These are phyloP conservation scores for Perkinsus marinus DNA, from an alignment of 169 alveolate species.

Conservation along the genomic window DNA sequence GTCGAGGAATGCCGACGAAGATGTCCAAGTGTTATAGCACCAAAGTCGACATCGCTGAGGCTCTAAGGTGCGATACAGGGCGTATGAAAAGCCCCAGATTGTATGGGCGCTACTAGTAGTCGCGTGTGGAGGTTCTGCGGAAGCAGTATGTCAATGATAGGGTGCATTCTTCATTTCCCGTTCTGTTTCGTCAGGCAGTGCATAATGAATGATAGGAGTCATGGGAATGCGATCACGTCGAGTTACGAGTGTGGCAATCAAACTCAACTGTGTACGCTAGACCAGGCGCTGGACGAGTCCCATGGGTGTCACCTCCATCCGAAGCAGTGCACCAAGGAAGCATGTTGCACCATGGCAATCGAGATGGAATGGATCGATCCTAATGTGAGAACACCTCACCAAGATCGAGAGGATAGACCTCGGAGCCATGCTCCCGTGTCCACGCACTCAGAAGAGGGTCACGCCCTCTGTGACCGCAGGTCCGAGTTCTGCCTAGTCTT, in stretches of 20 bases:
- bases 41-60: conserved; percentile 1
- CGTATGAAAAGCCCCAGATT: too few relatives aligned
- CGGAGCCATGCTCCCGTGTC: too few relatives aligned
- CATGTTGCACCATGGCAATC: background rate
- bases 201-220: background rate
- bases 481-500: background rate
- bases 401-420: too few relatives aligned
- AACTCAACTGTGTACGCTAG: background rate
- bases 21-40: conserved; percentile 2
- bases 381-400: background rate
- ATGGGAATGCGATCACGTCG: background rate
- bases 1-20: background rate
- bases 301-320: background rate
- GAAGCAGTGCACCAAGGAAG: background rate
- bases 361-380: background rate
- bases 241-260: background rate
- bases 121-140: too few relatives aligned
- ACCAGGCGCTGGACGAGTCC: background rate
- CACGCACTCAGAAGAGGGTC: too few relatives aligned
- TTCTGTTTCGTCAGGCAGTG: background rate
- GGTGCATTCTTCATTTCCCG: too few relatives aligned
- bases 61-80: background rate
- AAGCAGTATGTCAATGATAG: too few relatives aligned
- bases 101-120: too few relatives aligned
- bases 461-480: background rate